Evolutionary conservation across 1,139 yeast genomes (phyloP), one percentile per base, ranked within the genome.

Genomic region (Chernovozyma sophiae-reginae): DNA sequence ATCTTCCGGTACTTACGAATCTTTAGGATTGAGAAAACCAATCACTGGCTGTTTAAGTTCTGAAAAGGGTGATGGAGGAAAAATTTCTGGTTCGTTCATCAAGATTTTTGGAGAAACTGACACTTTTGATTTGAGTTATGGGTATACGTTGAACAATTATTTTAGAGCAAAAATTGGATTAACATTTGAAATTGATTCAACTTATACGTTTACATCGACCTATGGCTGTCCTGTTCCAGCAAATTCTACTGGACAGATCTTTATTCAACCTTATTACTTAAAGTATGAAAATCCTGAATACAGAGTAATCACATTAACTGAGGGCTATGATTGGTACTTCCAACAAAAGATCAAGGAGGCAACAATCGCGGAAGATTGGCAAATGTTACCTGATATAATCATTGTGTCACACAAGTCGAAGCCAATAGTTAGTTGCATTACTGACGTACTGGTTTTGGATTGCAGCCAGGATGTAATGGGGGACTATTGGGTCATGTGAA

Each of bases 51-150:
- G 60, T 31, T 45, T 55, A 32, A 44, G 44, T 35, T 43, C 28
- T 26, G 25, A 20, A 8, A 43, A 41, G 23, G 62, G 62, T 2
- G 51, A 47, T 30, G 61, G 59, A 2, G 60, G 60, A 1, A 12
- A 39, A 5, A 24, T 56, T 7, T 25, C 39, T 1, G 58, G 55
- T 2, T 17, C 44, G 14, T 43, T 51, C 26, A 15, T 45, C 2
- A 41, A 39, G 12, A 39, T 34, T 5, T 30, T 55, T 31, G 60
- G 60, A 1, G 30, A 33, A 24, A 38, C 42, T 3, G 35, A 44
- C 4, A 24, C 45, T 10, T 35, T 51, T 12, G 60, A 53, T 28
- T 30, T 53, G 5, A 34, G 44, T 8, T 39, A 36, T 18, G 53
- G 41, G 2, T 43, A 40, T 30, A 27, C 22, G 8, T 22, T 40